Evolutionary conservation across 2,329 filamentous ascomycete genomes (phyloP), one percentile per base, ranked within the genome.

Genomic region (Trichoderma hamatum): DNA sequence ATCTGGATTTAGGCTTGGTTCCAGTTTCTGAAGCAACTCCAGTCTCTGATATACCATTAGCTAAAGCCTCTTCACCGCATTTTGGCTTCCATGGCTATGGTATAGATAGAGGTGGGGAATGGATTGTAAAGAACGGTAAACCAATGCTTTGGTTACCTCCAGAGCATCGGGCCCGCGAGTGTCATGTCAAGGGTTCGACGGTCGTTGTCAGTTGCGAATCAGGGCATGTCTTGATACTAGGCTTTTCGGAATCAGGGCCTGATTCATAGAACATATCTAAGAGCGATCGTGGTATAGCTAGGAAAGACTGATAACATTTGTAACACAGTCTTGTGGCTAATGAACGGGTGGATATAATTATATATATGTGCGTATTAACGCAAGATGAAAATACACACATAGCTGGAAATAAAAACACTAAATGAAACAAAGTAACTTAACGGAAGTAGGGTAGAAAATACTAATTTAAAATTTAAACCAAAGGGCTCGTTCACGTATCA

Each of bases 91-190:
- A 26, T 46, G 26, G 59, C 3, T 69, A 66, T 14, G 65, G 61
- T 51, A 21, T 71, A 64, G 32, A 54, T 16, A 9, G 5, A 14
- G 34, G 49, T 16, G 7, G 66, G 13, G 36, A 59, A 11, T 72
- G 69, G 69, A 69, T 72, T 60, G 36, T 26, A 28, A 70, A 71
- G 54, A 66, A 71, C 39, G 58, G 61, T n/a, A 67, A 70, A 36
- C 46, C 51, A 36, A 59, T 73, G 21, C 43, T 73, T 39, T 72
- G 71, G 72, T 26, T 73, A 19, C 70, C 70, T 30, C 32, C 54
- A 13, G 68, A 68, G 1, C 70, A 71, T 70, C 67, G 69, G 28
- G 4, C 54, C 19, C 13, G 3, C 34, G 7, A 54, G 1, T n/a
- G 52, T 3, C 46, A 21, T 60, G 24, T 69, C 5, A 10, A 11